Base-by-base conservation (phyloP, 805 yeast genomes). In the Candida sakaeoensis region DNA sequence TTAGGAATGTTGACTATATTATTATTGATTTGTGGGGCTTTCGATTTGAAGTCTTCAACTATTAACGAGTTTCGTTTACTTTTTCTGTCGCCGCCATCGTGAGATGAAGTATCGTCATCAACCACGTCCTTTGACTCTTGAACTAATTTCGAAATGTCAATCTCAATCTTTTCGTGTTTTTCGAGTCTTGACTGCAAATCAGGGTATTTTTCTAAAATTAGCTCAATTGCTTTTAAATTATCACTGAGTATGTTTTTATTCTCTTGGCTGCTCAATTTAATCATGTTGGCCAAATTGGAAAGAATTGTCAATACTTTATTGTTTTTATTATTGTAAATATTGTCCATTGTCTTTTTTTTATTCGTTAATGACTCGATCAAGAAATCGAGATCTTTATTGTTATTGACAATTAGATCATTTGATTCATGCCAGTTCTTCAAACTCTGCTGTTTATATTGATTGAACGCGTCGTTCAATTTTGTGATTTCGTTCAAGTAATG, bases 301-400 rank as follows among this genome's bases (percentile, higher is more conserved):
- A 80, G 55, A 9, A 71, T 63, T 7, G 69, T 70, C 28, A 65
- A 55, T 2, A 76, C 58, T 4, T 65, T 54, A 27, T 62, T 63
- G 50, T 77, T 75, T 53, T 72, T 74, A 46, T 65, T 68, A 25
- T 62, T 60, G 46, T 75, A 77, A 41, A 74, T 61, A 30, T 58
- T 60, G 44, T 79, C 83, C 55, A 79, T 55, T 27, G 74, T 65
- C 38, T 63, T 65, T 7, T 77, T 61, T 47, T 72, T 73, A 44
- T 67, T 65, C 8, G 69, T 58, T 42, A 78, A 55, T 13, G 74
- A 63, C 42, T 77, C 76, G 47, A 75, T 60, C 17, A 75, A 61
- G n/a, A 72, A 63, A 39, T 64, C 69, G 13, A 79, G 59, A 44
- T 74, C 78, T 21, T 72, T 67, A 40, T 77, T 79, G 47, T 72